Evolutionary conservation across 495 filamentous ascomycete species (phyloP), one percentile per base, ranked within the genome.

Genomic region (Talaromyces trachyspermus): DNA sequence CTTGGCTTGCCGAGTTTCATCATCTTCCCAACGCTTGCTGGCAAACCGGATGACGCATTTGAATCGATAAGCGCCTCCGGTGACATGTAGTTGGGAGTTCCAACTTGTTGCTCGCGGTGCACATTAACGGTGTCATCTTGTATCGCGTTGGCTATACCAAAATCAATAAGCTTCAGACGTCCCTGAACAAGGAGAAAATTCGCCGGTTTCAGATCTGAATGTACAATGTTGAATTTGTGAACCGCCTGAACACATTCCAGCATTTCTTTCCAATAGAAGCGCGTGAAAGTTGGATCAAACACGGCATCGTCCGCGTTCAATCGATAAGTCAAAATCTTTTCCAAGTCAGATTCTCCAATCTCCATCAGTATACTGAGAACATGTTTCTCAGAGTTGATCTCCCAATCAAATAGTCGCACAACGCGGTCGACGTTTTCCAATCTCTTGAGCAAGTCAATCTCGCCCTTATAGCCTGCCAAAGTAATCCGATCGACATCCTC

Each of bases 221-320:
- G 92, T 9, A 98, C 90, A 42, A 98, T 88, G 60, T 95, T 89
- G 54, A 81, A 70, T 1, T 81, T 74, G 59, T 98, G 92, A 0
- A 98, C 89, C 2, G 90, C 77, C 43, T 86, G 77, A 4, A 98
- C 83, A 63, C 92, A 98, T 56, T 94, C 88, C 3, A 98, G 84
- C 94, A 98, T 97, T 66, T 98, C 92, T 58, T 89, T 88, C 92
- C 92, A 98, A 70, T 95, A 95, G 65, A 88, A 88, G 7, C 92
- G 84, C n/a, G 89, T 86, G 55, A 96, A 97, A 41, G 81, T 85
- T 8, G 86, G 74, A 59, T 98, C 92, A 48, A 97, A 85, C 22
- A 68, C 69, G 26, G 86, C 79, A 49, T 85, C 79, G 54, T 90
- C 87, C 0, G 79, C 70, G 40, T 85, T 83, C 25, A 84, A 66